Evolutionary conservation across 73 alveolate genomes (phyloP).

Genomic region (Blepharisma stoltei): DNA sequence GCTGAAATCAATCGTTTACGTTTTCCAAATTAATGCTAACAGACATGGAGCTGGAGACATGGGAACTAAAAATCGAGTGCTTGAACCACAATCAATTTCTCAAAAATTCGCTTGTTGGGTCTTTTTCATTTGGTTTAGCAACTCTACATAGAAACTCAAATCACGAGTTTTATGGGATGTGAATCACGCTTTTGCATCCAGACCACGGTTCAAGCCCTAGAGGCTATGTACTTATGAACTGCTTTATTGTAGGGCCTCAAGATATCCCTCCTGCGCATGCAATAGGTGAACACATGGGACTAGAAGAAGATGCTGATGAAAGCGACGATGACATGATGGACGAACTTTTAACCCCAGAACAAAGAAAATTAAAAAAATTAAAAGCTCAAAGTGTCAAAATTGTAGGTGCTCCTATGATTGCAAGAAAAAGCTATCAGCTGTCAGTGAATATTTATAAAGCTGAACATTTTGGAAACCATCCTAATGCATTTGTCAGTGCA

Average conservation of each 20-base stretch:
- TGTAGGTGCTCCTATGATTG: conserved; percentile 49
- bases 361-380: conserved; percentile 58
- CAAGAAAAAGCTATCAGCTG: conserved; percentile 68
- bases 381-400: conserved; percentile 40
- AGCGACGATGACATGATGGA: conserved; percentile 61
- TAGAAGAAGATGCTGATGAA: conserved; percentile 71
- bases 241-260: conserved; percentile 87
- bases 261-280: conserved; percentile 95
- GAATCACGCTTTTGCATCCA: conserved; percentile 81
- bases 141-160: conserved; percentile 80
- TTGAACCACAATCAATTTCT: conserved; percentile 69
- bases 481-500: conserved; percentile 67
- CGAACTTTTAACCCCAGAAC: conserved; percentile 54
- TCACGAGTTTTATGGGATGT: conserved; percentile 85
- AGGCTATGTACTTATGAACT: conserved; percentile 75
- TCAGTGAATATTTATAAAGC: conserved; percentile 76
- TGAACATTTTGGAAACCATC: conserved; percentile 66
- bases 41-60: conserved; percentile 78
- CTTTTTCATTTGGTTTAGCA: conserved; percentile 76
- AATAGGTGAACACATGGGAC: conserved; percentile 73
- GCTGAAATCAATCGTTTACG: conserved; percentile 88
- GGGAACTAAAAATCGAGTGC: conserved; percentile 79
- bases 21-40: conserved; percentile 72
- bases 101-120: conserved; percentile 77
- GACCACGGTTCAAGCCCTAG: conserved; percentile 75